These are phyloP conservation scores for Saccharomycopsis olivae DNA, from an alignment of 805 yeast genomes.

Conservation along the genomic window DNA sequence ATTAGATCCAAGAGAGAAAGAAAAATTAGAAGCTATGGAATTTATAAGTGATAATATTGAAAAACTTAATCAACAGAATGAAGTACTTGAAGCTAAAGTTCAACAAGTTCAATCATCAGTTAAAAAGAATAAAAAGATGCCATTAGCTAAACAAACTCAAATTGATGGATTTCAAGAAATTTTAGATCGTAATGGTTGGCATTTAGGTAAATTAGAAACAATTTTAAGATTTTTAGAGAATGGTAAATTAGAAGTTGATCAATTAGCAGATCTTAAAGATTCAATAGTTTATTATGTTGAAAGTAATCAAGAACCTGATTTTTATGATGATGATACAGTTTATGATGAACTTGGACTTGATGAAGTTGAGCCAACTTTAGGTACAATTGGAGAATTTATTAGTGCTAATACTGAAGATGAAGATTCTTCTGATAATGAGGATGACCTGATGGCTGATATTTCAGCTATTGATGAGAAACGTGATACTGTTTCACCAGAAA, in stretches of 20 bases:
- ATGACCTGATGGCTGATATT: background rate
- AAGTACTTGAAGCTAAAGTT: conserved; percentile 63
- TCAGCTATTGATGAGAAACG: conserved; percentile 1
- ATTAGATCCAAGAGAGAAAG: conserved; percentile 64
- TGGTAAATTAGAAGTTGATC: conserved; percentile 73
- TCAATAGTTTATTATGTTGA: conserved; percentile 91
- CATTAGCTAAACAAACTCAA: conserved; percentile 42
- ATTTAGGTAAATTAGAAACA: conserved; percentile 66
- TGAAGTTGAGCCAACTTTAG: conserved; percentile 25
- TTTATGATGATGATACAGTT: conserved; percentile 86
- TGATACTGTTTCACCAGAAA: background rate
- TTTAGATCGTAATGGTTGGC: conserved; percentile 69
- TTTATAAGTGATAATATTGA: conserved; percentile 17
- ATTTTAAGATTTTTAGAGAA: conserved; percentile 70
- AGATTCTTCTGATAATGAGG: background rate
- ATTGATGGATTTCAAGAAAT: conserved; percentile 38
- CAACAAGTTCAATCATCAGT: conserved; percentile 40
- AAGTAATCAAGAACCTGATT: conserved; percentile 85
- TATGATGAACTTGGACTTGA: conserved; percentile 77
- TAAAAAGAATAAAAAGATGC: conserved; percentile 50
- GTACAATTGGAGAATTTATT: conserved; percentile 17
- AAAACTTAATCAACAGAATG: conserved; percentile 42
- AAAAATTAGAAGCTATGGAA: conserved; percentile 30
- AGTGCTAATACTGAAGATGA: conserved; percentile 6
- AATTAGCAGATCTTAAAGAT: conserved; percentile 68